A percentile compares a stretch with the other conserved stretches of the same genome.
Conservation (phyloP, 768 basidiomycete species). For the Coprinellus micaceus region DNA sequence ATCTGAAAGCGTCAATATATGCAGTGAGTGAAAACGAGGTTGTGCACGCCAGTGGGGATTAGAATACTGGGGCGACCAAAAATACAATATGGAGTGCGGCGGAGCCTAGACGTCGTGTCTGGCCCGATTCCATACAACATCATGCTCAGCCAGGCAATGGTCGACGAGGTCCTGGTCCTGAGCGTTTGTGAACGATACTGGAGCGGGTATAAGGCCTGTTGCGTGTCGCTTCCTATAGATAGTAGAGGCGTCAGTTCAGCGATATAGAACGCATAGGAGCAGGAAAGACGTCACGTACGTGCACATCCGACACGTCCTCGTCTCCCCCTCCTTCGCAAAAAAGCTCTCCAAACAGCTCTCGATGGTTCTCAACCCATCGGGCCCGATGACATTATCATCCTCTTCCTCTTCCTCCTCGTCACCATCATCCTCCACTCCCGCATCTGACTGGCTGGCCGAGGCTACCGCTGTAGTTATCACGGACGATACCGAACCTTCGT, state of each 20-base stretch:
- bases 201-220: constrained; percentile 10
- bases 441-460: background rate
- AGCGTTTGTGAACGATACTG: constrained; percentile 29
- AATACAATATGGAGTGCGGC: too few species aligned
- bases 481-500: background rate
- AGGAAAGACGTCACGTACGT: constrained; percentile 34
- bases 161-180: constrained; percentile 35
- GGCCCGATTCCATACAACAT: constrained; percentile 39
- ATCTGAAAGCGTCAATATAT: too few species aligned
- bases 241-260: too few species aligned
- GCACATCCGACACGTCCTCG: constrained; percentile 48
- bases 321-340: constrained; percentile 31
- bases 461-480: background rate
- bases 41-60: too few species aligned
- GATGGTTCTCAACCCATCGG: constrained; percentile 38
- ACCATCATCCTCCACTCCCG: constrained; percentile 5
- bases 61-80: too few species aligned
- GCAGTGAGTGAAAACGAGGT: too few species aligned
- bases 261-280: background rate
- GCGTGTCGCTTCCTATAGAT: background rate
- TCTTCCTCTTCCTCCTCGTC: constrained; percentile 32
- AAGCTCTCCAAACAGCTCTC: constrained; percentile 42
- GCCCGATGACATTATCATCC: constrained; percentile 34
- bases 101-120: too few species aligned
- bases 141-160: constrained; percentile 45